Evolutionary conservation across 2,329 filamentous ascomycete species (phyloP).

Genomic region (Fusarium sp.): DNA sequence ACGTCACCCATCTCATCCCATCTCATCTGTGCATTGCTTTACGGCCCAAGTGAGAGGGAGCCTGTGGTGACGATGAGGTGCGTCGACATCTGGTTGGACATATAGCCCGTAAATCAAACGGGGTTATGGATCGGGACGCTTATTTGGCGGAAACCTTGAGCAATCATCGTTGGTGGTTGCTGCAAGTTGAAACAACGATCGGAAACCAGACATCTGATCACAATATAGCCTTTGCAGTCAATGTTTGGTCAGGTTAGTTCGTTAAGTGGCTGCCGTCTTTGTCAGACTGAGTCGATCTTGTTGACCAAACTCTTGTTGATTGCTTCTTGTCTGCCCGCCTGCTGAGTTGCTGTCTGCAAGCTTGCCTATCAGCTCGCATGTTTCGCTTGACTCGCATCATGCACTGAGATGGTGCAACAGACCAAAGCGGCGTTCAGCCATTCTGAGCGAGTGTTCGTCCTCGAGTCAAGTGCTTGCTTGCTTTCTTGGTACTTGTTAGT

Average conservation of each 20-base stretch:
- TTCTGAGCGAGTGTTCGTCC: not conserved
- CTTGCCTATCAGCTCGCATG: constrained; percentile 19
- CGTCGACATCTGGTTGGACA: constrained; percentile 35
- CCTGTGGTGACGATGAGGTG: constrained; percentile 29
- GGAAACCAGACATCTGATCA: constrained; percentile 23
- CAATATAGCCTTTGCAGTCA: constrained; percentile 9
- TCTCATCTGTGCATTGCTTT: constrained; percentile 25
- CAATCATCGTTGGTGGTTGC: constrained; percentile 21
- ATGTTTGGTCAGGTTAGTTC: constrained; percentile 17
- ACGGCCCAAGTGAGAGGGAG: constrained; percentile 32
- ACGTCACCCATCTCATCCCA: constrained; percentile 39
- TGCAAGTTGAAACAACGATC: constrained; percentile 33
- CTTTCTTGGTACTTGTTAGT: not conserved
- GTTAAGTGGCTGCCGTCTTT: constrained; percentile 8
- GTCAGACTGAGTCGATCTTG: constrained; percentile 12
- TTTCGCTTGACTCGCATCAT: constrained; percentile 27
- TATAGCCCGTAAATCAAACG: not conserved
- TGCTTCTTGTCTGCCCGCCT: constrained; percentile 1
- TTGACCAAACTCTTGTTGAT: constrained; percentile 8
- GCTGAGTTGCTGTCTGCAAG: constrained; percentile 5
- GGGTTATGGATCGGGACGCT: constrained; percentile 15
- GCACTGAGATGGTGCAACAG: not conserved
- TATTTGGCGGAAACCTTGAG: constrained; percentile 23
- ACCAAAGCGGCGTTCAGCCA: not conserved
- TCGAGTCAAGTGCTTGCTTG: constrained; percentile 24